Evolutionary conservation across 2,329 filamentous ascomycete genomes (phyloP).

Genomic region (Colletotrichum sojae): DNA sequence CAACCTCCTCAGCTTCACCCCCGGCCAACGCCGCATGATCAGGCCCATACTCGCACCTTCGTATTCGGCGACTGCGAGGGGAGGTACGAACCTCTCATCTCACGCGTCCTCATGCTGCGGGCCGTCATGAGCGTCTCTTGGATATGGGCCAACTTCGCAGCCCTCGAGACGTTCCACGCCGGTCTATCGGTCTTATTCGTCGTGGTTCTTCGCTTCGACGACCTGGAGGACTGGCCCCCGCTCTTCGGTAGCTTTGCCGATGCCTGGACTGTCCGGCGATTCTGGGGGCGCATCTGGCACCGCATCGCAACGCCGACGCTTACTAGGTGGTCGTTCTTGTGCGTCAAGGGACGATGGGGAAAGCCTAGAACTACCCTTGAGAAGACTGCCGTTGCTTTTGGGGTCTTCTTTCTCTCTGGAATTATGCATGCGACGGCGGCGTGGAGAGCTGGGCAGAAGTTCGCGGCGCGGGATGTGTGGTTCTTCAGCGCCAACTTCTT

Average conservation of each 20-base stretch:
- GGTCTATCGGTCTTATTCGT: constrained; percentile 6
- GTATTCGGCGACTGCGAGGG: neutral
- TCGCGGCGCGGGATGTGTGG: neutral
- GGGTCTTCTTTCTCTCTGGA: constrained; percentile 51
- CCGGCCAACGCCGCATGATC: constrained; percentile 4
- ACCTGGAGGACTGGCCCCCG: constrained; percentile 35
- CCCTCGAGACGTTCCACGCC: constrained; percentile 9
- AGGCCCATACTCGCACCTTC: neutral
- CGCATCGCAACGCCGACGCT: constrained; percentile 20
- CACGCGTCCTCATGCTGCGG: neutral
- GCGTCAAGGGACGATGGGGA: neutral
- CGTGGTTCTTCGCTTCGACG: constrained; percentile 3
- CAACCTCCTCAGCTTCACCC: neutral
- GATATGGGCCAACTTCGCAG: constrained; percentile 29
- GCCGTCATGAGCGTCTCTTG: constrained; percentile 21
- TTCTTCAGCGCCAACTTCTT: constrained; percentile 24
- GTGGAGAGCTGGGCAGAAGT: constrained; percentile 5
- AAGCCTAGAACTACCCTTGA: neutral
- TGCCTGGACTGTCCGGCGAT: constrained; percentile 23
- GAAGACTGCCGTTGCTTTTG: constrained; percentile 13
- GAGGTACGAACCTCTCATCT: neutral
- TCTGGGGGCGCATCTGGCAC: constrained; percentile 41
- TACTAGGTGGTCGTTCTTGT: constrained; percentile 4
- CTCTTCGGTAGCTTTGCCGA: constrained; percentile 34
- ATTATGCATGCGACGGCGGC: constrained; percentile 58